phyloP scores from a whole-genome alignment of 352 stramenopile genomes.

The Pythium guiyangense region DNA sequence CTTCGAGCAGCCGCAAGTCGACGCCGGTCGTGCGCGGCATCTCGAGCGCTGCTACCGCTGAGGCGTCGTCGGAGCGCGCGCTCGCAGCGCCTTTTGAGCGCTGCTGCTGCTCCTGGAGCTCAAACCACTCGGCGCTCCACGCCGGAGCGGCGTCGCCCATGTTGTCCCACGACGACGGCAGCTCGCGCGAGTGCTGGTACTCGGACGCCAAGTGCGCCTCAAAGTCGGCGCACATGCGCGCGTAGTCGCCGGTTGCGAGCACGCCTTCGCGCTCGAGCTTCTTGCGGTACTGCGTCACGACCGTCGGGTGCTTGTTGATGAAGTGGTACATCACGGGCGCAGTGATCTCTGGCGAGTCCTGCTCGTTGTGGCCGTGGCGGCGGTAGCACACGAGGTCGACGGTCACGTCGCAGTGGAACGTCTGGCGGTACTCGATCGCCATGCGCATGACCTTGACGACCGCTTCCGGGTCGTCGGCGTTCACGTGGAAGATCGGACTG shows the following conservation, averaged over 20 bases:
- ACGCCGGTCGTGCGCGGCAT: constrained; percentile 42
- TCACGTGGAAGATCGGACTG: constrained; percentile 93
- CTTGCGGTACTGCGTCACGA: constrained; percentile 74
- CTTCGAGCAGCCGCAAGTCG: constrained; percentile 63
- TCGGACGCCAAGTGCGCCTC: constrained; percentile 59
- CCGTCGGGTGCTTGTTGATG: constrained; percentile 83
- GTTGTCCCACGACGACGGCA: constrained; percentile 78
- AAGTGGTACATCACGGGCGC: constrained; percentile 88
- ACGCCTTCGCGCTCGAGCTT: constrained; percentile 58
- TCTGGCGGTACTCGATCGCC: constrained; percentile 85
- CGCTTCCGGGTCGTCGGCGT: constrained; percentile 96
- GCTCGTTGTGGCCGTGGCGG: constrained; percentile 98
- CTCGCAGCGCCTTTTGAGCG: not conserved
- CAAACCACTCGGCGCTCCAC: constrained; percentile 66
- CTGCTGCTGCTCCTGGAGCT: constrained; percentile 21
- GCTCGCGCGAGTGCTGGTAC: constrained; percentile 67
- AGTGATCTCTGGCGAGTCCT: constrained; percentile 88
- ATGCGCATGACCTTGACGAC: constrained; percentile 92
- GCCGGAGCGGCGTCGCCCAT: constrained; percentile 44
- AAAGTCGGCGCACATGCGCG: constrained; percentile 53
- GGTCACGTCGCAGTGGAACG: constrained; percentile 96
- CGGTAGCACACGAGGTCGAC: constrained; percentile 99
- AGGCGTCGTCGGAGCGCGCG: not conserved
- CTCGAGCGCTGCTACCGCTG: not conserved
- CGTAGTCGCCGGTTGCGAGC: constrained; percentile 40